phyloP scores from a whole-genome alignment of 352 stramenopile species.

The Pythium insidiosum region DNA sequence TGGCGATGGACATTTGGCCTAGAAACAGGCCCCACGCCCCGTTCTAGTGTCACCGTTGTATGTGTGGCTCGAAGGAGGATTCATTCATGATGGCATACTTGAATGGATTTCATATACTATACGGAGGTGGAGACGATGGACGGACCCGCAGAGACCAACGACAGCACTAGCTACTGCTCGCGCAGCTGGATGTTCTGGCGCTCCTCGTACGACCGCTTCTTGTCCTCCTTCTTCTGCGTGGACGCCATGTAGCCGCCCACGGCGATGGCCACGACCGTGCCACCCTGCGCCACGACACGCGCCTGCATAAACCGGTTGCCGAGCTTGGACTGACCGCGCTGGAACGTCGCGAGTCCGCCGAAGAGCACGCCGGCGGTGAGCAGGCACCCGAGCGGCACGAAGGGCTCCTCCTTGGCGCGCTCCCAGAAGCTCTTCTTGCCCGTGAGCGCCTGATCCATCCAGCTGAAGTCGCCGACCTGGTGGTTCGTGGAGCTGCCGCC shows the following conservation, averaged over 20 bases:
- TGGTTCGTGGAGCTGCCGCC: constrained; percentile 9
- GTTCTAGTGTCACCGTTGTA: too few relatives aligned
- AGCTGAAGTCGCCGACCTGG: constrained; percentile 49
- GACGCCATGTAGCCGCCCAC: constrained; percentile 35
- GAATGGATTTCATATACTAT: too few relatives aligned
- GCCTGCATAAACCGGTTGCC: constrained; percentile 82
- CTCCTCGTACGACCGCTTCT: constrained; percentile 60
- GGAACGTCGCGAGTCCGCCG: constrained; percentile 64
- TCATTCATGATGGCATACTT: too few relatives aligned
- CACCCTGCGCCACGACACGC: constrained; percentile 58
- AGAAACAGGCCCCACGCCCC: too few relatives aligned
- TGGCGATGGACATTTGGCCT: too few relatives aligned
- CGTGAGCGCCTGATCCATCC: constrained; percentile 45
- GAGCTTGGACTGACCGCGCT: constrained; percentile 62
- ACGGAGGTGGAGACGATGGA: too few relatives aligned
- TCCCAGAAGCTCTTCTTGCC: constrained; percentile 62
- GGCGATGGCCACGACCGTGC: constrained; percentile 59
- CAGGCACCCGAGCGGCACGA: constrained; percentile 67
- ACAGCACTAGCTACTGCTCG: too few relatives aligned
- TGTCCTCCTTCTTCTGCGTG: constrained; percentile 35
- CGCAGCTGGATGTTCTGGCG: constrained; percentile 59
- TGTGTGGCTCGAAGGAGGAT: too few relatives aligned
- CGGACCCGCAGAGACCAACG: too few relatives aligned
- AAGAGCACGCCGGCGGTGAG: constrained; percentile 53
- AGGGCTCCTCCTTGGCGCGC: constrained; percentile 60